phyloP scores from a whole-genome alignment of 169 alveolate species.

The Plasmodium coatneyi region DNA sequence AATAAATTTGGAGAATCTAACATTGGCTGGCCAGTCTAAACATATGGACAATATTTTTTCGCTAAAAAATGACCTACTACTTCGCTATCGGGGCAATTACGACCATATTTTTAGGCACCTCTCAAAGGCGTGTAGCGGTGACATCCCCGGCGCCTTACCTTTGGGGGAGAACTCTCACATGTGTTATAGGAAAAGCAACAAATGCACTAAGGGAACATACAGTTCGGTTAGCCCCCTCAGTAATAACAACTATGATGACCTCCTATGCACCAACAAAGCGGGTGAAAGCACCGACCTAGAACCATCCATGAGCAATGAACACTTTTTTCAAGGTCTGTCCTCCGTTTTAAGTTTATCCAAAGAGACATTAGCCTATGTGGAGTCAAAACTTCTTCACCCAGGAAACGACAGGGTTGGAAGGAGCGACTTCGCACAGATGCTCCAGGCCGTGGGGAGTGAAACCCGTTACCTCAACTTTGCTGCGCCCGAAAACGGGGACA shows the following conservation, averaged over 20 bases:
- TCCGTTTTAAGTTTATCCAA: background rate
- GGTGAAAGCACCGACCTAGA: background rate
- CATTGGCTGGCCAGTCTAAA: background rate
- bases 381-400: constrained; percentile 7
- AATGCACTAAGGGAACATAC: background rate
- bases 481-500: background rate
- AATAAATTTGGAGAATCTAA: constrained; percentile 41
- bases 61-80: constrained; percentile 24
- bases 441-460: background rate
- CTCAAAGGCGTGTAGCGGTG: background rate
- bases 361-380: constrained; percentile 11
- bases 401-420: background rate
- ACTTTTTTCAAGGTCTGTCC: constrained; percentile 1
- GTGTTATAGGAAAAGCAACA: background rate
- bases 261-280: background rate
- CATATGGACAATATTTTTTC: constrained; percentile 23
- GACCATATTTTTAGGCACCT: constrained; percentile 13
- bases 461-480: background rate
- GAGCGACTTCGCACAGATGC: background rate
- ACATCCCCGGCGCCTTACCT: background rate
- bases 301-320: constrained; percentile 6
- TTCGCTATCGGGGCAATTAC: constrained; percentile 30
- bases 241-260: background rate
- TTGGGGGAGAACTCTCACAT: background rate
- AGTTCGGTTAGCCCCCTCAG: background rate